Evolutionary conservation across 805 yeast genomes (phyloP).

Genomic region (Gaillardinia entomophila): DNA sequence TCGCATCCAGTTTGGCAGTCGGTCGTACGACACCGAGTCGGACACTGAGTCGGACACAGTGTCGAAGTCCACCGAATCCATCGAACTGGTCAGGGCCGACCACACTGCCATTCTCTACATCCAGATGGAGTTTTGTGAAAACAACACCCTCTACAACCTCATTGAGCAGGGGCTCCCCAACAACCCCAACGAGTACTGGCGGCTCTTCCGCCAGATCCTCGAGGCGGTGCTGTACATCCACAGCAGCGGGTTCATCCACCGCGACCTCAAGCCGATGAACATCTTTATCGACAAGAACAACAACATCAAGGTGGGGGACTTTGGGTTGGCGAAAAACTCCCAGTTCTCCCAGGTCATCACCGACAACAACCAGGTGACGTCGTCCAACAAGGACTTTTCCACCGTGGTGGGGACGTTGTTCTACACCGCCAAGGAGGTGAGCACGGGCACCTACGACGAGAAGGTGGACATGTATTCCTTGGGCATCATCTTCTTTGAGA

Average conservation of each 20-base stretch:
- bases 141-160: conserved; percentile 79
- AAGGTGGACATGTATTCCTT: conserved; percentile 94
- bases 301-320: conserved; percentile 92
- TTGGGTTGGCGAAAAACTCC: conserved; percentile 91
- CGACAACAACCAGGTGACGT: conserved; percentile 34
- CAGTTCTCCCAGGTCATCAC: conserved; percentile 41
- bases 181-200: conserved; percentile 80
- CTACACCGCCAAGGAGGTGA: conserved; percentile 87
- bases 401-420: conserved; percentile 92
- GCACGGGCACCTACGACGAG: conserved; percentile 77
- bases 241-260: conserved; percentile 87
- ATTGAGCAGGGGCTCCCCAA: conserved; percentile 66
- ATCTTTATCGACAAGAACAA: conserved; percentile 88
- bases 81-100: no score
- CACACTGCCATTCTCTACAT: conserved; percentile 61
- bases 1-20: conserved; percentile 27
- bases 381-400: conserved; percentile 64
- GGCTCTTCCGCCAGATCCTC: conserved; percentile 76
- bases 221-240: conserved; percentile 92
- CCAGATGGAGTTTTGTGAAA: conserved; percentile 98
- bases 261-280: conserved; percentile 93
- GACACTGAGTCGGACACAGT: not conserved
- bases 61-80: not conserved
- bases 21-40: conserved; percentile 9
- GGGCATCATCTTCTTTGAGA: conserved; percentile 93